Evolutionary conservation across 2,329 filamentous ascomycete genomes (phyloP).

Genomic region (Phialocephala sp.): DNA sequence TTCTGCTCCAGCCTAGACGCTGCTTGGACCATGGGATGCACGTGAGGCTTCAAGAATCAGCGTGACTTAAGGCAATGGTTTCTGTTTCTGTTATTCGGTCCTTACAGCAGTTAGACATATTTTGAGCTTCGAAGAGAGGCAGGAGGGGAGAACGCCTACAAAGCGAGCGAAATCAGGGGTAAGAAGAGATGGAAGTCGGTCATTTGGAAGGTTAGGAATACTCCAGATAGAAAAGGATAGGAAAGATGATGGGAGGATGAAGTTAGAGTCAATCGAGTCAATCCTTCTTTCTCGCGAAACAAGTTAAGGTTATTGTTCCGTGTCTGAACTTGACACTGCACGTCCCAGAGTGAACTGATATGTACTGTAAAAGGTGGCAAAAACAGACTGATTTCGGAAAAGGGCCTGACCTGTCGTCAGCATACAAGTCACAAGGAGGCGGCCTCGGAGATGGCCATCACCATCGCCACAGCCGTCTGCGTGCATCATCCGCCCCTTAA

Average conservation of each 20-base stretch:
- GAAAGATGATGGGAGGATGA: background rate
- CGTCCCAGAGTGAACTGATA: background rate
- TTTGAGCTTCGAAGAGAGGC: background rate
- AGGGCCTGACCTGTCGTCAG: background rate
- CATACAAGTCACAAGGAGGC: background rate
- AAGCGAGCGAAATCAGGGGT: background rate
- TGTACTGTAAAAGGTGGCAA: background rate
- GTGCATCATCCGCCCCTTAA: too few relatives aligned
- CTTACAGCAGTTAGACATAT: background rate
- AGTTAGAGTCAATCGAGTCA: background rate
- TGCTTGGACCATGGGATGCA: background rate
- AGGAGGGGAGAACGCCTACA: background rate
- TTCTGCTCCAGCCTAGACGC: slow-evolving; percentile 18
- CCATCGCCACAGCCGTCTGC: too few relatives aligned
- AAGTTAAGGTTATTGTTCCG: background rate
- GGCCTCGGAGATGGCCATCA: background rate
- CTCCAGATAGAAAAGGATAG: background rate
- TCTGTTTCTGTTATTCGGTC: slow-evolving; percentile 4
- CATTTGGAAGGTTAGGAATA: slow-evolving; percentile 1
- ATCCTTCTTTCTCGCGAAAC: too few relatives aligned
- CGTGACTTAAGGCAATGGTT: background rate
- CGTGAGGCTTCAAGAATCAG: background rate
- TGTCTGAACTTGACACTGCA: background rate
- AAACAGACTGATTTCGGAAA: background rate
- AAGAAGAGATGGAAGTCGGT: background rate